phyloP scores from a whole-genome alignment of 805 yeast genomes.

The Kuraishia capsulata region DNA sequence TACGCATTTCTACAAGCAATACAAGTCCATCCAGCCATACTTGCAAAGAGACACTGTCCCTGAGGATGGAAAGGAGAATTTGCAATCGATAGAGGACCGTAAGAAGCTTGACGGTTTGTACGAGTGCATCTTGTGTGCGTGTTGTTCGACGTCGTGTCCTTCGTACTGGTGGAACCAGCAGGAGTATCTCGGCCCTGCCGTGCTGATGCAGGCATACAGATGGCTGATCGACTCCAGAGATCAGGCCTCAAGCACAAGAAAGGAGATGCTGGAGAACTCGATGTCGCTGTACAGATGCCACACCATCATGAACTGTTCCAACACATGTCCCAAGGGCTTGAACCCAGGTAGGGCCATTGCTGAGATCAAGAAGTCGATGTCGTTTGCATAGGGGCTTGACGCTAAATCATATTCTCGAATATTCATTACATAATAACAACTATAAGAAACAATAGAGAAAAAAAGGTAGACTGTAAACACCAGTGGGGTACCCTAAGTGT shows the following conservation, averaged over 20 bases:
- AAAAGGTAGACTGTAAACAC: too few species aligned
- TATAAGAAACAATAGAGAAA: too few species aligned
- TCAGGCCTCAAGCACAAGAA: conserved; percentile 75
- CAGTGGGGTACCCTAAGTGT: too few species aligned
- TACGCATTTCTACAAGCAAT: conserved; percentile 96
- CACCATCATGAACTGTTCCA: conserved; percentile 97
- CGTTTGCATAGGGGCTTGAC: conserved; percentile 52
- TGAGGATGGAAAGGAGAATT: conserved; percentile 85
- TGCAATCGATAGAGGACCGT: conserved; percentile 88
- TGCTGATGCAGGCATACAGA: conserved; percentile 97
- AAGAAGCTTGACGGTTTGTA: conserved; percentile 93
- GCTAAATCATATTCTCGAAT: too few species aligned
- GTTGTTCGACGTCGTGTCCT: conserved; percentile 98
- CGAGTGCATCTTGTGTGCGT: conserved; percentile 97
- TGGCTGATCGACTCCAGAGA: conserved; percentile 98
- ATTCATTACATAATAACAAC: too few species aligned
- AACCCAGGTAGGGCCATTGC: conserved; percentile 98
- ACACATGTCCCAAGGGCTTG: conserved; percentile 95
- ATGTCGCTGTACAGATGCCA: conserved; percentile 98
- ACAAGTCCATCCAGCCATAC: conserved; percentile 95
- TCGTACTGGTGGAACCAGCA: conserved; percentile 99
- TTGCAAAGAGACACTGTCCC: conserved; percentile 78
- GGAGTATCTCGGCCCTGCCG: conserved; percentile 98
- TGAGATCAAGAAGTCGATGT: conserved; percentile 89
- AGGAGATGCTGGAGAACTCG: conserved; percentile 86